Evolutionary conservation across 2,329 filamentous ascomycete species (phyloP).

Genomic region (Endoconidiophora polonica): DNA sequence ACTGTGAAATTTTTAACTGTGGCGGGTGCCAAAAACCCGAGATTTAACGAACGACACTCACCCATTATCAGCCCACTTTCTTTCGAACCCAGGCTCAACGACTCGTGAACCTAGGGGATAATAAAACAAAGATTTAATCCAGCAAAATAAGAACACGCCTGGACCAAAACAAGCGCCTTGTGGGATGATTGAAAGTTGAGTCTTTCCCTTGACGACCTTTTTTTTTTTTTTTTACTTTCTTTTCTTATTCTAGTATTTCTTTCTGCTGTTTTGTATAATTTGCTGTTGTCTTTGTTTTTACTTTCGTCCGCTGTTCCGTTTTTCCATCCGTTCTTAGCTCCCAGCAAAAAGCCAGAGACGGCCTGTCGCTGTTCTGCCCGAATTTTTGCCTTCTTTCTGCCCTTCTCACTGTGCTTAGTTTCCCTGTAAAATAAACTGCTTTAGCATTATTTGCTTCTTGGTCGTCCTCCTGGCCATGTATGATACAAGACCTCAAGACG

Average conservation of each 20-base stretch:
- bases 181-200: no score
- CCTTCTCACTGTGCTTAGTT: not conserved
- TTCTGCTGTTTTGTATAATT: not conserved
- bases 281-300: not conserved
- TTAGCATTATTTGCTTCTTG: not conserved
- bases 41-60: conserved; percentile 12
- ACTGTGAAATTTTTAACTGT: not conserved
- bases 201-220: not conserved
- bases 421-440: not conserved
- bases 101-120: not conserved
- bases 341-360: not conserved
- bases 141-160: conserved; percentile 1
- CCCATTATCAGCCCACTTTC: conserved; percentile 12
- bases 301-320: not conserved
- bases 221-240: not conserved
- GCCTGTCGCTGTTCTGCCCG: not conserved
- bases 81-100: conserved; percentile 3
- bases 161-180: not conserved
- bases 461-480: not conserved
- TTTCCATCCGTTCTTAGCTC: not conserved
- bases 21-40: conserved; percentile 2
- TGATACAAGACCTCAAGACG: no score
- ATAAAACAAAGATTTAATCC: not conserved
- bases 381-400: not conserved
- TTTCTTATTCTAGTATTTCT: not conserved